These are phyloP conservation scores for Aspergillus flavus DNA, from an alignment of 2,329 filamentous ascomycete species.

Conservation along the genomic window DNA sequence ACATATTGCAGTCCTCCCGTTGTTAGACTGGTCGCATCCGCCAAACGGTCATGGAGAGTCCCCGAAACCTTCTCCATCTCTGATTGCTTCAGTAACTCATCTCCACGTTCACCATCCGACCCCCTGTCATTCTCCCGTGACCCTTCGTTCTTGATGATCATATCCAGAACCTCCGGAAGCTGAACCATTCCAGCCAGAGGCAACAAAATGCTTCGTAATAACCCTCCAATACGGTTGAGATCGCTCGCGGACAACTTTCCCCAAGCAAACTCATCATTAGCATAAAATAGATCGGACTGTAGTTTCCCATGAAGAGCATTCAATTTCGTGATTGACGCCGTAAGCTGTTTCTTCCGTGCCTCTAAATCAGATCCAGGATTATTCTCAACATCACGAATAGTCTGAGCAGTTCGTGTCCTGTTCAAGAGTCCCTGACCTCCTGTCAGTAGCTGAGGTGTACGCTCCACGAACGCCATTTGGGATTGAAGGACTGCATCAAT, in stretches of 20 bases:
- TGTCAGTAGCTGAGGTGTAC: conserved; percentile 16
- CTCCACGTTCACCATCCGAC: conserved; percentile 8
- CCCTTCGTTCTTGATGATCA: conserved; percentile 29
- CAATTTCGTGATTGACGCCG: conserved; percentile 46
- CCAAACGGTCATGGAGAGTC: conserved; percentile 45
- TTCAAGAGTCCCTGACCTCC: conserved; percentile 17
- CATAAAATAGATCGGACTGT: conserved; percentile 67
- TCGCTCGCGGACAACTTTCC: conserved; percentile 70
- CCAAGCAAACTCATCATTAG: conserved; percentile 71
- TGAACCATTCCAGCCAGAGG: conserved; percentile 69
- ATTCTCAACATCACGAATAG: conserved; percentile 11
- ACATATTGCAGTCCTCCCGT: conserved; percentile 66
- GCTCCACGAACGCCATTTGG: conserved; percentile 63
- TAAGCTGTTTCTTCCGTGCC: conserved; percentile 26
- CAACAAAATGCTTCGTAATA: conserved; percentile 64
- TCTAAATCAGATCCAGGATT: conserved; percentile 17
- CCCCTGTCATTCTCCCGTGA: conserved; percentile 8
- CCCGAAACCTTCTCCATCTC: conserved; percentile 30
- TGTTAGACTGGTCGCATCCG: conserved; percentile 63
- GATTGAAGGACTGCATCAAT: conserved; percentile 60
- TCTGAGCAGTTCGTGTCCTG: conserved; percentile 22
- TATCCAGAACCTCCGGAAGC: conserved; percentile 67
- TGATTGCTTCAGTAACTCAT: conserved; percentile 15
- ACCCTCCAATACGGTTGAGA: conserved; percentile 59
- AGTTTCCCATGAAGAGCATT: conserved; percentile 65